Percentiles rank a stretch among this genome's conserved stretches.
Conservation (phyloP, 306 rosid genomes). For the Quercus mongolica region DNA sequence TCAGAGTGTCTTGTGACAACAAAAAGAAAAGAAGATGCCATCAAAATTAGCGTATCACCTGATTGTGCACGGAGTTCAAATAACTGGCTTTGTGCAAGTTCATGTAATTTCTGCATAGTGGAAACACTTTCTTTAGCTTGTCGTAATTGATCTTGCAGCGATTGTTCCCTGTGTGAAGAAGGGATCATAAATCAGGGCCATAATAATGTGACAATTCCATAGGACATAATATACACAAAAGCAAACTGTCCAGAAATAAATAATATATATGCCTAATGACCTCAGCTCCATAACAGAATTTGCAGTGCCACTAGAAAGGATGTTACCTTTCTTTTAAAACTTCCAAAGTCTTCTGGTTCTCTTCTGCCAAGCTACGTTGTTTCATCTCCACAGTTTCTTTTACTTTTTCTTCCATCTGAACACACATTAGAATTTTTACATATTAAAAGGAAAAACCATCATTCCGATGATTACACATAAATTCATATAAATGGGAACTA, state of each 20-base stretch:
- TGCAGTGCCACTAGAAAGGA: constrained; percentile 14
- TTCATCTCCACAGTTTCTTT: constrained; percentile 96
- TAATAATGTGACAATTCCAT: neutral
- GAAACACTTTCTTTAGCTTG: constrained; percentile 94
- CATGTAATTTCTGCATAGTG: constrained; percentile 91
- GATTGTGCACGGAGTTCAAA: constrained; percentile 95
- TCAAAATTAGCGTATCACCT: constrained; percentile 44
- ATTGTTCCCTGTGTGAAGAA: constrained; percentile 66
- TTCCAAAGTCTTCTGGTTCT: constrained; percentile 90
- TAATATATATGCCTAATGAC: neutral
- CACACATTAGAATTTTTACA: constrained; percentile 18
- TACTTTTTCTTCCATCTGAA: constrained; percentile 95
- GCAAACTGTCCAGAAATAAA: constrained; percentile 10
- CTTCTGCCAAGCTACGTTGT: constrained; percentile 96
- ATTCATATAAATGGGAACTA: neutral
- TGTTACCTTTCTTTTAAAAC: constrained; percentile 81
- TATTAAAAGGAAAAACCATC: constrained; percentile 19
- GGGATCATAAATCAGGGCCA: constrained; percentile 7
- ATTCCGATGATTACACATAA: neutral
- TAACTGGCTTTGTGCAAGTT: constrained; percentile 92
- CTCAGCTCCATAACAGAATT: neutral
- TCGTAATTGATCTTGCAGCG: constrained; percentile 84
- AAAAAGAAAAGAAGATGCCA: constrained; percentile 10
- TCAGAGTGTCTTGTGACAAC: constrained; percentile 4
- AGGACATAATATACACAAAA: neutral